phyloP scores from a whole-genome alignment of 2,329 filamentous ascomycete genomes.

The Zymoseptoria ardabiliae region DNA sequence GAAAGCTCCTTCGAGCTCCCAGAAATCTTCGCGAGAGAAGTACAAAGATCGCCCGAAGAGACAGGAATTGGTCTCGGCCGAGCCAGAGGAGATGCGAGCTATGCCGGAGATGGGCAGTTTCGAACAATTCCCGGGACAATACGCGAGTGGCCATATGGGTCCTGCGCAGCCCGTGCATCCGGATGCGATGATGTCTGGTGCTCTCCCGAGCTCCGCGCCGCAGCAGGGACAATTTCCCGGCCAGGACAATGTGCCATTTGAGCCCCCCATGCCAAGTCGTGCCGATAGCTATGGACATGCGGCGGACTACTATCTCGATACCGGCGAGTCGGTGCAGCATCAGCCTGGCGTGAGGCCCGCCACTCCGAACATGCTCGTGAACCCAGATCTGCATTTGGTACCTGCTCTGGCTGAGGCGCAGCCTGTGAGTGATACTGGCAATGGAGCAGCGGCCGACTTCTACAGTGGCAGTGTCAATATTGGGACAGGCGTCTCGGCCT shows the following conservation, averaged over 20 bases:
- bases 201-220: constrained; percentile 21
- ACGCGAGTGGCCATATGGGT: constrained; percentile 15
- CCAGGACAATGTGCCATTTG: constrained; percentile 42
- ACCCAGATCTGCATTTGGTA: constrained; percentile 53
- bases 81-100: constrained; percentile 10
- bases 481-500: constrained; percentile 8
- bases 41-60: constrained; percentile 10
- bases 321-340: constrained; percentile 51
- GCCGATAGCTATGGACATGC: constrained; percentile 45
- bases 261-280: constrained; percentile 25
- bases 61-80: constrained; percentile 9
- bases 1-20: neutral
- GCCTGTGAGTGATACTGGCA: constrained; percentile 54
- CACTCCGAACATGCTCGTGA: constrained; percentile 45
- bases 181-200: constrained; percentile 24
- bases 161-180: constrained; percentile 5
- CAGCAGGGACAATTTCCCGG: constrained; percentile 49
- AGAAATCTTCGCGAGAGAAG: constrained; percentile 13
- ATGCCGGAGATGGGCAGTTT: constrained; percentile 26
- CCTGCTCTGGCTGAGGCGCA: constrained; percentile 44
- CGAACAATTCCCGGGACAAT: constrained; percentile 28
- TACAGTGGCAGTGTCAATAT: constrained; percentile 32
- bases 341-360: constrained; percentile 55
- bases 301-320: constrained; percentile 55
- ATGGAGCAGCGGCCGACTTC: constrained; percentile 53